A percentile compares a stretch with the other conserved stretches of the same genome.
Conservation (phyloP, 345 rosid genomes). For the Eucalyptus tenuipes region DNA sequence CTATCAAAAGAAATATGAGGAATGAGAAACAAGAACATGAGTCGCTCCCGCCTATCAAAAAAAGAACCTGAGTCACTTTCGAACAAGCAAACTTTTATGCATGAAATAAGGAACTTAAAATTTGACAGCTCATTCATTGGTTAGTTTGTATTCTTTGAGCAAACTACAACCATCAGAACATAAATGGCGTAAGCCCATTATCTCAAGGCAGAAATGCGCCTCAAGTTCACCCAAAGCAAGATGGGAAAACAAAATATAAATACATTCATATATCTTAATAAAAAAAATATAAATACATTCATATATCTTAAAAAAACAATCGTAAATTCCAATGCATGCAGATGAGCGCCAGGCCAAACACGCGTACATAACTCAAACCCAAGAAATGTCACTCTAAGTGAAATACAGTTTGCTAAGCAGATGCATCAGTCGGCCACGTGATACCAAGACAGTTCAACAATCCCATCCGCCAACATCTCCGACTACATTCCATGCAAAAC, state of each 20-base stretch:
- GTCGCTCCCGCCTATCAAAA: background rate
- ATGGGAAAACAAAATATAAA: background rate
- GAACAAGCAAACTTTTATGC: background rate
- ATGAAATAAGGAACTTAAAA: background rate
- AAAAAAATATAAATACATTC: background rate
- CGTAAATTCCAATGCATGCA: background rate
- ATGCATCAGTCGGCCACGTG: background rate
- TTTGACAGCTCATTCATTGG: background rate
- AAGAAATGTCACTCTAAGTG: background rate
- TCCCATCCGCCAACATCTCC: background rate
- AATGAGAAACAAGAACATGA: background rate
- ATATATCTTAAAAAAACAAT: background rate
- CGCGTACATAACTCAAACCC: background rate
- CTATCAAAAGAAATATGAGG: background rate
- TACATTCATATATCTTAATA: background rate
- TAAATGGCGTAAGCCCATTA: background rate
- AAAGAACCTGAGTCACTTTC: background rate
- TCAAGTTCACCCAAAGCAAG: background rate
- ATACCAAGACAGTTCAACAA: background rate
- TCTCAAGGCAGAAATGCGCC: background rate
- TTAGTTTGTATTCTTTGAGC: background rate
- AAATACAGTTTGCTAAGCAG: background rate
- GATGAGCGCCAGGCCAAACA: background rate
- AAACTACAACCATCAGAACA: background rate
- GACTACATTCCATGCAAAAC: background rate